Conservation (phyloP, 768 basidiomycete species). For the Thelephora aurantiotincta region DNA sequence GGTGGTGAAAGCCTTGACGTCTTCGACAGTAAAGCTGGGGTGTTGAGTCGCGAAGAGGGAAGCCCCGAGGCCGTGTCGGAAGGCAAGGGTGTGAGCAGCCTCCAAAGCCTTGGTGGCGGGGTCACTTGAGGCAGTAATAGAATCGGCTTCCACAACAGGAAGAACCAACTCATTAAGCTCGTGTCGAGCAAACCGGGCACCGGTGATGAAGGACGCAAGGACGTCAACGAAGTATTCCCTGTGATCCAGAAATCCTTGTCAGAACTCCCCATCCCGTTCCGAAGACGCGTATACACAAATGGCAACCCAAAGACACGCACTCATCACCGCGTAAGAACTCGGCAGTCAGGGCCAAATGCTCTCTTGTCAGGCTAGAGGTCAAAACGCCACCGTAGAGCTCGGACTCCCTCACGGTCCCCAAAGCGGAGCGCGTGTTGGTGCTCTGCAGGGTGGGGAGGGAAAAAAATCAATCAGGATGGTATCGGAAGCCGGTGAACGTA, state of each 20-base stretch:
- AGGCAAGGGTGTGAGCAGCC: constrained; percentile 78
- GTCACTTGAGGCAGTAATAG: constrained; percentile 39
- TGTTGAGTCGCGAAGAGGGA: constrained; percentile 77
- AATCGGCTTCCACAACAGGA: constrained; percentile 59
- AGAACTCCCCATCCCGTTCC: neutral
- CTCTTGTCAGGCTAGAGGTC: constrained; percentile 70
- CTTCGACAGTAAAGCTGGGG: constrained; percentile 42
- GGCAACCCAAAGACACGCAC: constrained; percentile 36
- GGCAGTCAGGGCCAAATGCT: constrained; percentile 86
- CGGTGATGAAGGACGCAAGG: constrained; percentile 71
- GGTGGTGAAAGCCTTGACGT: constrained; percentile 63
- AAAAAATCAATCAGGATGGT: neutral
- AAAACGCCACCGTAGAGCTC: constrained; percentile 90
- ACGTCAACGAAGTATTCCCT: constrained; percentile 86
- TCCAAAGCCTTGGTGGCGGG: constrained; percentile 69
- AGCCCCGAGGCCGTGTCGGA: constrained; percentile 87
- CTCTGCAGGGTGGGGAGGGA: constrained; percentile 36
- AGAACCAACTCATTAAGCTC: constrained; percentile 66
- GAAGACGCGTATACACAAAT: neutral
- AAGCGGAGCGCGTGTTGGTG: constrained; percentile 71
- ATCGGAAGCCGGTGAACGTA: neutral
- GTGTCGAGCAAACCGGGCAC: constrained; percentile 68
- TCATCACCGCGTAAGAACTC: constrained; percentile 94
- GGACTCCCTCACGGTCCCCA: constrained; percentile 83
- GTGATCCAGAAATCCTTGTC: constrained; percentile 1